Conservation (phyloP, 208 protist genomes). For the Acanthamoeba quina region DNA sequence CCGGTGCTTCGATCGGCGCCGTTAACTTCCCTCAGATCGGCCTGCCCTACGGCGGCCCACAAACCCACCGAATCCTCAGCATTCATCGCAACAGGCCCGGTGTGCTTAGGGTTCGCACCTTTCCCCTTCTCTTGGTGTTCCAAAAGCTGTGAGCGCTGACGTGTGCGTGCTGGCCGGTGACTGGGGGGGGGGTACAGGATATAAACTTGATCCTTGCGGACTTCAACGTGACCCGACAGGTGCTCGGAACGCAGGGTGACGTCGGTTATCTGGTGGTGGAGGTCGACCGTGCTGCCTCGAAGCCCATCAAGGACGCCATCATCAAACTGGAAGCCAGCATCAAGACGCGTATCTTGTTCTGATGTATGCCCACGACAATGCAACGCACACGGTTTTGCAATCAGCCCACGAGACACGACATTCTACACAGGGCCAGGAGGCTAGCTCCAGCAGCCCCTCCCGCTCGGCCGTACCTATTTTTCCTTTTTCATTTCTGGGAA, state of each 20-base stretch:
- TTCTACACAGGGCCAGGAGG: too few relatives aligned
- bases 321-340: slow-evolving; percentile 73
- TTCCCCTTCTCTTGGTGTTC: neutral
- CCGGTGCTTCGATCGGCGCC: slow-evolving; percentile 90
- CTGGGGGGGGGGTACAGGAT: slow-evolving; percentile 73
- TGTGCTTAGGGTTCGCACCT: slow-evolving; percentile 86
- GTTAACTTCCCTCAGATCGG: slow-evolving; percentile 95
- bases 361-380: too few relatives aligned
- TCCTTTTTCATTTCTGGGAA: too few relatives aligned
- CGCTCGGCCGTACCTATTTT: too few relatives aligned
- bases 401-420: too few relatives aligned
- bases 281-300: slow-evolving; percentile 79
- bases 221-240: slow-evolving; percentile 92
- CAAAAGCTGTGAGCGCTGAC: neutral
- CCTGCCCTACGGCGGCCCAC: slow-evolving; percentile 84
- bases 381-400: too few relatives aligned
- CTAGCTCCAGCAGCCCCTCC: too few relatives aligned
- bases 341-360: slow-evolving; percentile 84
- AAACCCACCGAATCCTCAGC: slow-evolving; percentile 92
- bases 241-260: slow-evolving; percentile 87
- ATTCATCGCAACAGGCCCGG: slow-evolving; percentile 95
- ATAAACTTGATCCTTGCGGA: slow-evolving; percentile 94
- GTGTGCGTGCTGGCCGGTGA: neutral
- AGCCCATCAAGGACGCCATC: slow-evolving; percentile 83
- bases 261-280: slow-evolving; percentile 91